Percentiles rank a stretch among this genome's conserved stretches.
phyloP scores from a whole-genome alignment of 768 basidiomycete species.

The Russula emetica region DNA sequence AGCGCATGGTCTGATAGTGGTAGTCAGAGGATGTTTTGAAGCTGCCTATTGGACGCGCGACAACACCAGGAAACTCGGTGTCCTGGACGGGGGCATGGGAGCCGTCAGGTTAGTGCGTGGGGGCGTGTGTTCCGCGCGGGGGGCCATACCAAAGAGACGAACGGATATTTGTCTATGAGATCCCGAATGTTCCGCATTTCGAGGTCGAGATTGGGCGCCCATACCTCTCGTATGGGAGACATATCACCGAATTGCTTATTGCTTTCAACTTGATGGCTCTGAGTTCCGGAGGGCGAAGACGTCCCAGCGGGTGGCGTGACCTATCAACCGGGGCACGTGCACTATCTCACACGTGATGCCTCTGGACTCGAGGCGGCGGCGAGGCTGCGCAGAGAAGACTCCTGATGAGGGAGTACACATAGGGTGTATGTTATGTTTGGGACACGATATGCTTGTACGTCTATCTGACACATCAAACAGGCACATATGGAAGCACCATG shows the following conservation, averaged over 20 bases:
- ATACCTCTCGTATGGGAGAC: conserved; percentile 91
- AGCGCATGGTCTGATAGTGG: conserved; percentile 99
- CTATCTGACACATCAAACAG: conserved; percentile 28
- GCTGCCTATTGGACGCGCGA: conserved; percentile 91
- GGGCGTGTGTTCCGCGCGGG: conserved; percentile 21
- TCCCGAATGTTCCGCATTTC: conserved; percentile 89
- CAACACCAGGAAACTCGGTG: conserved; percentile 98
- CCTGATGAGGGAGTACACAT: background rate
- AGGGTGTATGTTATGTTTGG: conserved; percentile 5
- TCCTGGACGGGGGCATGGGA: conserved; percentile 54
- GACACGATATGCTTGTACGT: conserved; percentile 23
- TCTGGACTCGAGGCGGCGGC: background rate
- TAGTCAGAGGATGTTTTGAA: conserved; percentile 98
- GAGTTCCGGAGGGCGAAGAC: background rate
- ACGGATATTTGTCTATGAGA: conserved; percentile 86
- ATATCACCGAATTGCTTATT: conserved; percentile 38
- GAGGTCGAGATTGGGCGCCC: conserved; percentile 86
- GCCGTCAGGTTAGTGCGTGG: conserved; percentile 20
- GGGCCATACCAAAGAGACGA: conserved; percentile 81
- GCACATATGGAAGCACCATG: conserved; percentile 26
- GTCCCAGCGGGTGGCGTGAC: conserved; percentile 3
- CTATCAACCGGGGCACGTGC: conserved; percentile 14
- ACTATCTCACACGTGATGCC: conserved; percentile 17
- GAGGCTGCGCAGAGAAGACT: background rate
- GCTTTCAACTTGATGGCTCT: background rate